These are phyloP conservation scores for Trichocomaceae sp. DNA, from an alignment of 2,329 filamentous ascomycete species.

Conservation along the genomic window DNA sequence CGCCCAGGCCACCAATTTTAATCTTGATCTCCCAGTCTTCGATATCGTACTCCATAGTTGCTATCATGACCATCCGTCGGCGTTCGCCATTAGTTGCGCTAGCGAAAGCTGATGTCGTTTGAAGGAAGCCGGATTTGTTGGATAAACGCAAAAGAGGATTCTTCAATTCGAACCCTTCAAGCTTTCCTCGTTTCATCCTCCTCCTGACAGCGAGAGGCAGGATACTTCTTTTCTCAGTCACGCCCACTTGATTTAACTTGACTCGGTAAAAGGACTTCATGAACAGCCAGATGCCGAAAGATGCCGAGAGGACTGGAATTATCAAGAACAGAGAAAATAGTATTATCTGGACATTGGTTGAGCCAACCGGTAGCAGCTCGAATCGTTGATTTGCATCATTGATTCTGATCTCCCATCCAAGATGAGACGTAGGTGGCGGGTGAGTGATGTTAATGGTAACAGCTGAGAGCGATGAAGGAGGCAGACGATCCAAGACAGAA, in stretches of 20 bases:
- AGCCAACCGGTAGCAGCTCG: slow-evolving; percentile 48
- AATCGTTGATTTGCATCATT: slow-evolving; percentile 51
- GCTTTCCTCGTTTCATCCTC: slow-evolving; percentile 26
- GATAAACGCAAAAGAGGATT: slow-evolving; percentile 30
- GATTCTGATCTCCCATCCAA: slow-evolving; percentile 51
- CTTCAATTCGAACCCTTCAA: slow-evolving; percentile 23
- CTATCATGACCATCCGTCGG: slow-evolving; percentile 56
- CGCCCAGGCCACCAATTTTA: slow-evolving; percentile 64
- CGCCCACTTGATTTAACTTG: slow-evolving; percentile 55
- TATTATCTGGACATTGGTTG: slow-evolving; percentile 47
- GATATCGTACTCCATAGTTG: slow-evolving; percentile 67
- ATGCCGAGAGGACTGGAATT: slow-evolving; percentile 48
- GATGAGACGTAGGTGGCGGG: slow-evolving; percentile 47
- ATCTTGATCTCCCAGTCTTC: slow-evolving; percentile 65
- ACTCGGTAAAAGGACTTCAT: slow-evolving; percentile 57
- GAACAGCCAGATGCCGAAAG: slow-evolving; percentile 49
- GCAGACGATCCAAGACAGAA: slow-evolving; percentile 54
- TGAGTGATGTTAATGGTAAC: slow-evolving; percentile 55
- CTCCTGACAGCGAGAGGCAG: slow-evolving; percentile 32
- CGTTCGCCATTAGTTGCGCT: slow-evolving; percentile 22
- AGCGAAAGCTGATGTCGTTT: slow-evolving; percentile 30
- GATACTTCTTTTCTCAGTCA: slow-evolving; percentile 44
- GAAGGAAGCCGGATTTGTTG: slow-evolving; percentile 32
- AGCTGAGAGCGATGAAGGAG: slow-evolving; percentile 51
- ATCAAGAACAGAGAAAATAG: slow-evolving; percentile 50